Evolutionary conservation across 1,139 yeast species (phyloP).

Genomic region (Starmera stellimalicola): DNA sequence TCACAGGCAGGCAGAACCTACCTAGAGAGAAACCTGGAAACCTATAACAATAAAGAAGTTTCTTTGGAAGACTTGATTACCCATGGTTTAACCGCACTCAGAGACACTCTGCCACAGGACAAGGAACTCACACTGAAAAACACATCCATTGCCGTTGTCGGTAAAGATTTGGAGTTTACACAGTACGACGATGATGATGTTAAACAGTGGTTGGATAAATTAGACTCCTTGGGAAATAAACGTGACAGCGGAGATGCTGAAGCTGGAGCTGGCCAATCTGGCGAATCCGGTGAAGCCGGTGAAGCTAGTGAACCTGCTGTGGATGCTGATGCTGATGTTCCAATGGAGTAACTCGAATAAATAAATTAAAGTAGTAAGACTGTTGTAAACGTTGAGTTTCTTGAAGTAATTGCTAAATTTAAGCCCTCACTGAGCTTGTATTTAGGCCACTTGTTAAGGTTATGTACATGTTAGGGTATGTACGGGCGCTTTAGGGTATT

Average conservation of each 20-base stretch:
- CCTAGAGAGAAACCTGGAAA: constrained; percentile 74
- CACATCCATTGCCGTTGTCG: constrained; percentile 88
- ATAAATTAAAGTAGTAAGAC: no score
- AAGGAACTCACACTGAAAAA: constrained; percentile 78
- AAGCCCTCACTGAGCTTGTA: no score
- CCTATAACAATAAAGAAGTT: constrained; percentile 42
- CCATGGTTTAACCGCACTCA: constrained; percentile 82
- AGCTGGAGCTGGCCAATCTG: constrained; percentile 21
- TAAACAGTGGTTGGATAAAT: constrained; percentile 64
- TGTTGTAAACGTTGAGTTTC: no score
- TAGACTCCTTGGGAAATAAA: constrained; percentile 52
- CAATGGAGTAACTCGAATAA: no score
- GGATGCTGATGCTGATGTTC: constrained; percentile 9
- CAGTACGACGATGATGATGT: constrained; percentile 73
- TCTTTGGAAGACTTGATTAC: constrained; percentile 67
- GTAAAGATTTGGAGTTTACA: constrained; percentile 64
- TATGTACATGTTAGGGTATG: no score
- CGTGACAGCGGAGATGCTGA: constrained; percentile 31
- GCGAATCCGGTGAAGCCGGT: constrained; percentile 17
- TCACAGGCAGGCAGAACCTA: constrained; percentile 98
- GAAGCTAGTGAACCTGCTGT: constrained; percentile 11
- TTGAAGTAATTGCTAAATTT: no score
- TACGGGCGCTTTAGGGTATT: no score
- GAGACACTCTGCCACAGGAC: constrained; percentile 92
- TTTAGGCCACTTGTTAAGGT: no score